phyloP scores from a whole-genome alignment of 2,329 filamentous ascomycete genomes.

The Cercospora janseana region DNA sequence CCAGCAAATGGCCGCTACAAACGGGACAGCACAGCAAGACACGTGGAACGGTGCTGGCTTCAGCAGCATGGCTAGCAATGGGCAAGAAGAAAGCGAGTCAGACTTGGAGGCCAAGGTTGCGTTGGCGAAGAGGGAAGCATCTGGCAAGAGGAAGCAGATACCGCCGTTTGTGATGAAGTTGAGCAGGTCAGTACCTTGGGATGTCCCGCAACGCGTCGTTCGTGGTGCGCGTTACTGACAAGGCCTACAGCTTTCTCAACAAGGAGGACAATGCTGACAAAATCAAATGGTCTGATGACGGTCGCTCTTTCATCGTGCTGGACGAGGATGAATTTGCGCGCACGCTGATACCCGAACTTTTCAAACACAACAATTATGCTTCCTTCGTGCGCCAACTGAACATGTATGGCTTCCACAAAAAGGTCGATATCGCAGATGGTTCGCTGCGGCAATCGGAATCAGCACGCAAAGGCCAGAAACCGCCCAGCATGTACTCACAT shows the following conservation, averaged over 20 bases:
- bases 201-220: background rate
- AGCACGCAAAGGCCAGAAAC: slow-evolving; percentile 89
- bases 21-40: slow-evolving; percentile 31
- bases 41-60: slow-evolving; percentile 41
- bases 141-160: slow-evolving; percentile 89
- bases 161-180: slow-evolving; percentile 97
- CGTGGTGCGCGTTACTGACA: slow-evolving; percentile 17
- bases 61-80: slow-evolving; percentile 40
- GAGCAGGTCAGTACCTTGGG: slow-evolving; percentile 68
- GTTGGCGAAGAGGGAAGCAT: slow-evolving; percentile 80
- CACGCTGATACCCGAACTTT: slow-evolving; percentile 70
- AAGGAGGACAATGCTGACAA: slow-evolving; percentile 81
- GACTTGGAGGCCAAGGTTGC: slow-evolving; percentile 75
- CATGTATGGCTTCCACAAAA: slow-evolving; percentile 58
- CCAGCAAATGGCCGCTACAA: slow-evolving; percentile 44
- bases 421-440: slow-evolving; percentile 79
- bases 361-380: slow-evolving; percentile 78
- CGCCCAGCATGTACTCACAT: slow-evolving; percentile 96
- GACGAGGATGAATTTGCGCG: slow-evolving; percentile 89
- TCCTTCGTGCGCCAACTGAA: slow-evolving; percentile 71
- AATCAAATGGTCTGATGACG: slow-evolving; percentile 95
- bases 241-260: slow-evolving; percentile 74
- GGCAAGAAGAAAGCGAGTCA: slow-evolving; percentile 69
- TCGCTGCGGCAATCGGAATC: slow-evolving; percentile 96
- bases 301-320: slow-evolving; percentile 92